Evolutionary conservation across 768 basidiomycete species (phyloP).

Genomic region (Lentinula lateritia): DNA sequence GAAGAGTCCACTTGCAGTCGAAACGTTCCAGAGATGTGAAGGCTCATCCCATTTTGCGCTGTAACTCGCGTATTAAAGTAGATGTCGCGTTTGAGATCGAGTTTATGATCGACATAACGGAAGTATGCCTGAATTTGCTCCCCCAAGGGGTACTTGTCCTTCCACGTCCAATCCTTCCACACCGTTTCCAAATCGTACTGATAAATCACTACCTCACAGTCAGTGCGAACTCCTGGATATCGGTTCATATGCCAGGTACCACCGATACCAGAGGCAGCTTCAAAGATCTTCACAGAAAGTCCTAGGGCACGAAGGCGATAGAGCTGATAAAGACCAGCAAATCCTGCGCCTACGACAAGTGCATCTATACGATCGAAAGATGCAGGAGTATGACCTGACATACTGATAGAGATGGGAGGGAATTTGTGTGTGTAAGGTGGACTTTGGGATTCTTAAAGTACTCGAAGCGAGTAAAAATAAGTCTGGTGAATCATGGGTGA

Average conservation of each 20-base stretch:
- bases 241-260: conserved; percentile 1
- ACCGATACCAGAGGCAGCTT: background rate
- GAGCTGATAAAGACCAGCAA: background rate
- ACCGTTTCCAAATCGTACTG: no score
- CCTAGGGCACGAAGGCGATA: background rate
- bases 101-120: background rate
- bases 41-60: background rate
- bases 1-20: background rate
- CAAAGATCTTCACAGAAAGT: background rate
- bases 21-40: background rate
- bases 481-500: no score
- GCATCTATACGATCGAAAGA: no score
- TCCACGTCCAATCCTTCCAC: background rate
- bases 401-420: no score
- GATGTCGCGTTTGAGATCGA: background rate
- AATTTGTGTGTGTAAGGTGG: no score
- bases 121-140: conserved; percentile 1
- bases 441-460: no score
- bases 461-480: no score
- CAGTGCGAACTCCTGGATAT: background rate
- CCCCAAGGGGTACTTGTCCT: background rate
- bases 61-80: conserved; percentile 1
- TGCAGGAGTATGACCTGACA: no score
- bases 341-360: background rate
- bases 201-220: no score